phyloP scores from a whole-genome alignment of 2,329 filamentous ascomycete species.

The Trichoderma sp. region DNA sequence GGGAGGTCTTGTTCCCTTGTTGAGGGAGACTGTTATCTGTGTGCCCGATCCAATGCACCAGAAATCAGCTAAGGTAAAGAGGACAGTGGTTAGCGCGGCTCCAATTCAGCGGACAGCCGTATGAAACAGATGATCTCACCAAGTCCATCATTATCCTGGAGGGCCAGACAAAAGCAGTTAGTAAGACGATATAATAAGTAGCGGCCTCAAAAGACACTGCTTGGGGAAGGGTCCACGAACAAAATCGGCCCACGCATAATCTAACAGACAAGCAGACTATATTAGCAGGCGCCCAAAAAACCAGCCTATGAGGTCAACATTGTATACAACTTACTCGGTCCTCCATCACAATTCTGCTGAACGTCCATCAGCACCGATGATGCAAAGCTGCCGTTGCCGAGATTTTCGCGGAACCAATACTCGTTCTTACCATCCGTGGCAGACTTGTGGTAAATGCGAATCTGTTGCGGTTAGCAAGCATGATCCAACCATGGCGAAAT shows the following conservation, averaged over 20 bases:
- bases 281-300: background rate
- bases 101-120: background rate
- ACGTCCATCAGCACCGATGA: background rate
- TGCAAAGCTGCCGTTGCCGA: background rate
- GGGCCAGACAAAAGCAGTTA: background rate
- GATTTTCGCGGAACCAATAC: conserved; percentile 7
- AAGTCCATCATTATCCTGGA: conserved; percentile 6
- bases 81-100: background rate
- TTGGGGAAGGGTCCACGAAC: background rate
- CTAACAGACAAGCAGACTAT: no score
- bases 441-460: background rate
- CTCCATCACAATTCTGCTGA: conserved; percentile 2
- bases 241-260: background rate
- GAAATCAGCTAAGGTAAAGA: background rate
- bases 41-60: conserved; percentile 2
- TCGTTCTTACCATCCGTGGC: conserved; percentile 3
- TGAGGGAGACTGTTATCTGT: conserved; percentile 2
- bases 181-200: background rate
- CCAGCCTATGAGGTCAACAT: background rate
- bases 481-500: background rate
- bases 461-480: background rate
- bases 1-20: conserved; percentile 9
- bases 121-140: background rate
- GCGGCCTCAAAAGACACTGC: background rate
- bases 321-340: background rate